Percentiles rank a stretch among this genome's conserved stretches.
These are phyloP conservation scores for Triadica sebifera DNA, from an alignment of 345 rosid genomes.

Conservation along the genomic window DNA sequence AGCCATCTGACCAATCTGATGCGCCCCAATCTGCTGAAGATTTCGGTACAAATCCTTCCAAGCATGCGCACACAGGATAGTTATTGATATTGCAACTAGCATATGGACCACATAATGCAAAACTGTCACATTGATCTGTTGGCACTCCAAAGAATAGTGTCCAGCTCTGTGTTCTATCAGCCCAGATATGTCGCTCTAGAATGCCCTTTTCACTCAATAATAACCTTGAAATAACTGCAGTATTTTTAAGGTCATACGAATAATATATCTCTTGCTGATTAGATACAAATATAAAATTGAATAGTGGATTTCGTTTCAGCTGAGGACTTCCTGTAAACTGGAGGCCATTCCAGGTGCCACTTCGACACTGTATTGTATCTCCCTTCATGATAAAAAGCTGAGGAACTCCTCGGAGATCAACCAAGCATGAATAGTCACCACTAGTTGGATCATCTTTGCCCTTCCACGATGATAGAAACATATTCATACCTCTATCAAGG, in stretches of 20 bases:
- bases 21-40: slow-evolving; percentile 15
- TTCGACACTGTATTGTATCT: not conserved
- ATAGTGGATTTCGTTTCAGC: not conserved
- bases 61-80: slow-evolving; percentile 5
- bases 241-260: slow-evolving; percentile 3
- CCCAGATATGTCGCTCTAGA: slow-evolving; percentile 16
- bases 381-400: slow-evolving; percentile 13
- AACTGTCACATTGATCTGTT: slow-evolving; percentile 15
- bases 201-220: slow-evolving; percentile 5
- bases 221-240: slow-evolving; percentile 11
- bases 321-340: slow-evolving; percentile 13
- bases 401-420: slow-evolving; percentile 19
- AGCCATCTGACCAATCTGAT: slow-evolving; percentile 25
- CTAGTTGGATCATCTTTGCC: slow-evolving; percentile 17
- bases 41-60: slow-evolving; percentile 26
- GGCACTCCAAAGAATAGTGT: not conserved
- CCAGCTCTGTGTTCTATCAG: slow-evolving; percentile 20
- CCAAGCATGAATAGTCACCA: slow-evolving; percentile 15
- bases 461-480: slow-evolving; percentile 22
- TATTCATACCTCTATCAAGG: not conserved
- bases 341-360: slow-evolving; percentile 37
- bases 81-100: slow-evolving; percentile 20
- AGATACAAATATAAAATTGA: slow-evolving; percentile 12
- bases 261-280: slow-evolving; percentile 10
- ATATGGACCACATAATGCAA: slow-evolving; percentile 17